Evolutionary conservation across 2,329 filamentous ascomycete species (phyloP).

Genomic region (Tympanopsis confertula): DNA sequence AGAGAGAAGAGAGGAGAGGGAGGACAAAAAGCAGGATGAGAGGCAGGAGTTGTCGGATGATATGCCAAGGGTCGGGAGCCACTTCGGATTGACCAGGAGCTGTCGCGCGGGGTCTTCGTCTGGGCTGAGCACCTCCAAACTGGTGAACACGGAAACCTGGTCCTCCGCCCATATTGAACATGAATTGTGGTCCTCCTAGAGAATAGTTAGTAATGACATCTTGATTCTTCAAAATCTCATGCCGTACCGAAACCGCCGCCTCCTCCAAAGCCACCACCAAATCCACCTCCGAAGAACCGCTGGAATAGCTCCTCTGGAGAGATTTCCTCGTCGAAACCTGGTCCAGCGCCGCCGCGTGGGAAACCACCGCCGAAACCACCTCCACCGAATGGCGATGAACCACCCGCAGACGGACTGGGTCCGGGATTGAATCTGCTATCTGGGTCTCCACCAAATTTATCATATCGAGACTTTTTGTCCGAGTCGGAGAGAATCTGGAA

Average conservation of each 20-base stretch:
- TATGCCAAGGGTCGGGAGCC: conserved; percentile 37
- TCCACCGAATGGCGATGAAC: conserved; percentile 14
- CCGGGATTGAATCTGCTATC: conserved; percentile 64
- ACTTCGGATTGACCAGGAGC: conserved; percentile 35
- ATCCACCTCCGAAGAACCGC: conserved; percentile 79
- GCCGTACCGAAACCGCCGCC: background rate
- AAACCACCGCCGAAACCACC: conserved; percentile 9
- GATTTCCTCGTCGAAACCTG: conserved; percentile 80
- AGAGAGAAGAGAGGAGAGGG: conserved; percentile 70
- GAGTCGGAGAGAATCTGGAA: conserved; percentile 88
- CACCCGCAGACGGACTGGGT: conserved; percentile 20
- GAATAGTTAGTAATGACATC: conserved; percentile 26
- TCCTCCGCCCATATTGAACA: conserved; percentile 88
- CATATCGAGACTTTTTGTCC: conserved; percentile 82
- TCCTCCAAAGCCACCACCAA: conserved; percentile 35
- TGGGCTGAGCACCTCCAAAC: conserved; percentile 72
- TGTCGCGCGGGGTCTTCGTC: conserved; percentile 60
- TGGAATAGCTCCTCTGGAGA: conserved; percentile 95
- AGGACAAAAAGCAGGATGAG: conserved; percentile 82
- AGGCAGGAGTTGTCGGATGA: conserved; percentile 68
- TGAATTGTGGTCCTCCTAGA: conserved; percentile 74
- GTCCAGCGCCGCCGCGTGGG: conserved; percentile 37
- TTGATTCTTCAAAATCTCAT: no score
- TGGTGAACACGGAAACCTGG: conserved; percentile 90
- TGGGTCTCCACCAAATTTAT: conserved; percentile 82